Conservation (phyloP, 106 monocot species). For the Narthecium ossifragum region DNA sequence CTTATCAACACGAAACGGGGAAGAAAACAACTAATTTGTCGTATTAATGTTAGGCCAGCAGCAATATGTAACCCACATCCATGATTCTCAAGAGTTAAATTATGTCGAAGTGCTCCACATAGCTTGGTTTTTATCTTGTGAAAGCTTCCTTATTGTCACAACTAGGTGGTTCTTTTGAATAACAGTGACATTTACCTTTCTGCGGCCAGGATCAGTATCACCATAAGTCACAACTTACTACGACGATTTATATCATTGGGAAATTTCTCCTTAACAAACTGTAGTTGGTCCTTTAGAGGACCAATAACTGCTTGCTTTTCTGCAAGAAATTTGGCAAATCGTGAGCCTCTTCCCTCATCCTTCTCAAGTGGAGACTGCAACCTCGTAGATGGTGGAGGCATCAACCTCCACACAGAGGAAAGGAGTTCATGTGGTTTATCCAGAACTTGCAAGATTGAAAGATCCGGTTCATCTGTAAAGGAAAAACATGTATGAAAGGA, state of each 20-base stretch:
- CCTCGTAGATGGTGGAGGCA: conserved; percentile 27
- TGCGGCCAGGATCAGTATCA: background rate
- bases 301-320: conserved; percentile 26
- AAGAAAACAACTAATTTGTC: too few relatives aligned
- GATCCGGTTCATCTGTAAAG: conserved; percentile 38
- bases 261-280: conserved; percentile 11
- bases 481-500: background rate
- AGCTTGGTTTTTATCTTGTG: too few relatives aligned
- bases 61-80: too few relatives aligned
- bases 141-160: too few relatives aligned
- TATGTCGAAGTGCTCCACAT: too few relatives aligned
- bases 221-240: conserved; percentile 40
- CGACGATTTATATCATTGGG: background rate
- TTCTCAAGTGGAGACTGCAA: conserved; percentile 15
- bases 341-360: conserved; percentile 50
- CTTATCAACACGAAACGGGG: too few relatives aligned
- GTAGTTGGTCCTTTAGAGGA: conserved; percentile 15
- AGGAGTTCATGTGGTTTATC: conserved; percentile 61
- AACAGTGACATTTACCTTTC: too few relatives aligned
- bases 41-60: too few relatives aligned
- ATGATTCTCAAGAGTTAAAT: too few relatives aligned
- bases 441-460: conserved; percentile 30
- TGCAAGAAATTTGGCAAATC: conserved; percentile 64
- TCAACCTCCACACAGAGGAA: conserved; percentile 76
- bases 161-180: too few relatives aligned